Percentiles rank a stretch among this genome's conserved stretches.
Evolutionary conservation across 306 rosid genomes (phyloP).

Genomic region (Pyrus bretschneideri): DNA sequence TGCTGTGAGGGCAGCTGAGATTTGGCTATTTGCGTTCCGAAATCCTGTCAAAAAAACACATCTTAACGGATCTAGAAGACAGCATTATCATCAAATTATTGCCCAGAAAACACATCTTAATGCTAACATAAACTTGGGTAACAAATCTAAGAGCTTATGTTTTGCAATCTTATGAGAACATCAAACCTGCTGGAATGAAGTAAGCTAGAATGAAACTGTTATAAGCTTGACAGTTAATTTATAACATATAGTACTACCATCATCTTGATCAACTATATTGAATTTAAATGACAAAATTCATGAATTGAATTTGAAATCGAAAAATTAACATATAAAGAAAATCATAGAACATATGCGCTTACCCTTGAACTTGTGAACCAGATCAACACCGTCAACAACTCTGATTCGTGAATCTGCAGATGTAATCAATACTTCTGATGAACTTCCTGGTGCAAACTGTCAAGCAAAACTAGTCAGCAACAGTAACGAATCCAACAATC

Average conservation of each 20-base stretch:
- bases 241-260: background rate
- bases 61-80: constrained; percentile 1
- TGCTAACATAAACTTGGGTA: background rate
- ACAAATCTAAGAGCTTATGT: background rate
- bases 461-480: constrained; percentile 32
- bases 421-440: constrained; percentile 83
- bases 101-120: background rate
- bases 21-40: constrained; percentile 74
- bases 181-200: background rate
- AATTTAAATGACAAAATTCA: background rate
- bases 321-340: constrained; percentile 7
- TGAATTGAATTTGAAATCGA: background rate
- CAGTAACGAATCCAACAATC: constrained; percentile 10
- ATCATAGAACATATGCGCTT: constrained; percentile 14
- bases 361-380: constrained; percentile 96
- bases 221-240: background rate
- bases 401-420: constrained; percentile 97
- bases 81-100: background rate
- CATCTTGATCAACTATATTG: background rate
- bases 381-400: constrained; percentile 75
- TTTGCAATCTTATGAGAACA: background rate
- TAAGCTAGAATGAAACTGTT: background rate
- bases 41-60: constrained; percentile 56
- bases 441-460: constrained; percentile 99
- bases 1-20: constrained; percentile 76